Evolutionary conservation across 768 basidiomycete species (phyloP).

Genomic region (Hirschioporus abietinus): DNA sequence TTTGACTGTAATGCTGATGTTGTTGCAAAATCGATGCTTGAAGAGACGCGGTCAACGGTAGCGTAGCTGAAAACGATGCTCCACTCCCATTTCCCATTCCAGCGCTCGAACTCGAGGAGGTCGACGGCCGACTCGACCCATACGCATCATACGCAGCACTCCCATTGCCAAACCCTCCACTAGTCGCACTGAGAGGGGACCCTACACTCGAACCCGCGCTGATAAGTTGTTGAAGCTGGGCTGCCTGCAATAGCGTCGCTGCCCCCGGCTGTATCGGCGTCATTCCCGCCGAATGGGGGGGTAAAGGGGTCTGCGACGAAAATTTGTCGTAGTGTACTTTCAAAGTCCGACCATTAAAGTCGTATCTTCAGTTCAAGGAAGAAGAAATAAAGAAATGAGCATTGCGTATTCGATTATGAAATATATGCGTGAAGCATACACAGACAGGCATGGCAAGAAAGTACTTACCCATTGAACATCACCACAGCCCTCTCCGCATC

Average conservation of each 20-base stretch:
- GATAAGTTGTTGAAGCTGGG: not conserved
- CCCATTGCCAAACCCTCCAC: not conserved
- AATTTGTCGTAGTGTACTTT: slow-evolving; percentile 93
- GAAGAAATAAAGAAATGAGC: too few relatives aligned
- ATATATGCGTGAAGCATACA: too few relatives aligned
- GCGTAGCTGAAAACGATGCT: not conserved
- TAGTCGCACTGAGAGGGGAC: not conserved
- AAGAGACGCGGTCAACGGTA: not conserved
- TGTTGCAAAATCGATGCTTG: slow-evolving; percentile 3
- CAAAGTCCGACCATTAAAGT: slow-evolving; percentile 79
- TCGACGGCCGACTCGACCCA: not conserved
- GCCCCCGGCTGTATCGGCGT: not conserved
- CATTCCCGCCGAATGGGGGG: slow-evolving; percentile 15
- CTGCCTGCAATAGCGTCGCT: not conserved
- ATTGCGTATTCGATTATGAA: too few relatives aligned
- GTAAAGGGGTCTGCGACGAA: slow-evolving; percentile 32
- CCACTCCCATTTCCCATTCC: not conserved
- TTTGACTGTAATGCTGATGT: slow-evolving; percentile 8
- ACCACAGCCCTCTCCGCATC: slow-evolving; percentile 82
- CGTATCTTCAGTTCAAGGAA: too few relatives aligned
- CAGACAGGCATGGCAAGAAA: slow-evolving; percentile 9
- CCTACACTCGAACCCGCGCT: not conserved
- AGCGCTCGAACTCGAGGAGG: not conserved
- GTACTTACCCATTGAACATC: slow-evolving; percentile 84
- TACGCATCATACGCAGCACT: not conserved